Evolutionary conservation across 495 filamentous ascomycete genomes (phyloP), one percentile per base, ranked within the genome.

Genomic region (Pseudotulostoma volvatum): DNA sequence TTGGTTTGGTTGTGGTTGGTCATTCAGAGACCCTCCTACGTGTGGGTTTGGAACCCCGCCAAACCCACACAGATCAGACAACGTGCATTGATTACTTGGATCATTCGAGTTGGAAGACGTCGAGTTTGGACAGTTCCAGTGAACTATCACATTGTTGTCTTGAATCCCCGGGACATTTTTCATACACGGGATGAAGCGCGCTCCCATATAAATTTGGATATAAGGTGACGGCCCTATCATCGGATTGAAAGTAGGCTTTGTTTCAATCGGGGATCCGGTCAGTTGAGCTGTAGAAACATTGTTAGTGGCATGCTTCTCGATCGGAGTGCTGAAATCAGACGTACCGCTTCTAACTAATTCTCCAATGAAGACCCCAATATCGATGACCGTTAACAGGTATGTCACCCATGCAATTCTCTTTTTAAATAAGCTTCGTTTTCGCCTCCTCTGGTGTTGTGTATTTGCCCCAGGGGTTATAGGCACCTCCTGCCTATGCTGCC

Each of bases 201-300:
- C 84, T 41, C 90, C 90, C 85, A 96, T 93, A 52, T 90, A 92
- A 57, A 97, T 93, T 44, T 90, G 76, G 19, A 96, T 71, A 46
- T 82, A 83, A 3, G 79, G 69, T 2, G 86, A 92, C 2, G 90
- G 90, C 0, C 90, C 90, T 51, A 97, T 92, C 84, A 97, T 93
- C 33, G 81, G 81, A 56, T 97, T 97, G 63, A 96, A 87, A 8
- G 63, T 61, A 3, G 90, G 92, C 18, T 88, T 65, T 18, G 75
- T 93, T 56, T 80, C 73, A 49, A 97, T 95, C 8, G 86, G 84
- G 1, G 75, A 75, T 37, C 53, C 54, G 8, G 57, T 67, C 28
- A 64, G 61, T 55, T 60, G 56, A 23, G 44, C 44, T 60, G 36
- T n/a, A 42, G 28, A 28, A 32, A 11, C 2, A 31, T 57, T 44